phyloP scores from a whole-genome alignment of 805 yeast species.

The Saccharomycopsis olivae region DNA sequence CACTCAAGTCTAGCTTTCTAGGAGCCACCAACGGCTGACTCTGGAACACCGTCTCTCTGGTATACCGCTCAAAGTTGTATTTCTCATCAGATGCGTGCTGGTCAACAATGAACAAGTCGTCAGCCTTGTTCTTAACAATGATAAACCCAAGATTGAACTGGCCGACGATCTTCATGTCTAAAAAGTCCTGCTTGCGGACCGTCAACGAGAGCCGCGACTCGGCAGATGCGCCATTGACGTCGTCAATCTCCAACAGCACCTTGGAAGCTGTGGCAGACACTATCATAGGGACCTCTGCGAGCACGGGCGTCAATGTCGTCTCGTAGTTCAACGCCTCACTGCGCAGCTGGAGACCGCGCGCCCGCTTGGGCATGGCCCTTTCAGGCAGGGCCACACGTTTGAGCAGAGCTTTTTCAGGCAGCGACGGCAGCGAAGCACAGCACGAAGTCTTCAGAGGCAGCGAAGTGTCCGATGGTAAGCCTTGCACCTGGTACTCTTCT shows the following conservation, averaged over 20 bases:
- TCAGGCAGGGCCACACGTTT: too few species aligned
- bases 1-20: constrained; percentile 47
- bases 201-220: constrained; percentile 49
- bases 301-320: too few species aligned
- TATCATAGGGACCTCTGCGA: too few species aligned
- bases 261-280: too few species aligned
- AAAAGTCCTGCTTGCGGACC: constrained; percentile 64
- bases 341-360: too few species aligned
- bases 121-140: constrained; percentile 43
- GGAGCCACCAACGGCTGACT: constrained; percentile 64
- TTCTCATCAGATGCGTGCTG: constrained; percentile 99
- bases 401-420: too few species aligned
- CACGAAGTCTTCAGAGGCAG: too few species aligned
- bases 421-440: too few species aligned
- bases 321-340: too few species aligned
- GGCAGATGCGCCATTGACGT: constrained; percentile 36
- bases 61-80: constrained; percentile 71
- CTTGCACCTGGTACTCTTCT: too few species aligned
- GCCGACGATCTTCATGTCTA: constrained; percentile 70
- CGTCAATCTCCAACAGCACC: constrained; percentile 27
- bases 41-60: constrained; percentile 43
- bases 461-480: too few species aligned
- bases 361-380: too few species aligned
- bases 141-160: constrained; percentile 95
- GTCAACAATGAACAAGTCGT: constrained; percentile 76